phyloP scores from a whole-genome alignment of 179 eudicot genomes.

The Pouteria campechiana region DNA sequence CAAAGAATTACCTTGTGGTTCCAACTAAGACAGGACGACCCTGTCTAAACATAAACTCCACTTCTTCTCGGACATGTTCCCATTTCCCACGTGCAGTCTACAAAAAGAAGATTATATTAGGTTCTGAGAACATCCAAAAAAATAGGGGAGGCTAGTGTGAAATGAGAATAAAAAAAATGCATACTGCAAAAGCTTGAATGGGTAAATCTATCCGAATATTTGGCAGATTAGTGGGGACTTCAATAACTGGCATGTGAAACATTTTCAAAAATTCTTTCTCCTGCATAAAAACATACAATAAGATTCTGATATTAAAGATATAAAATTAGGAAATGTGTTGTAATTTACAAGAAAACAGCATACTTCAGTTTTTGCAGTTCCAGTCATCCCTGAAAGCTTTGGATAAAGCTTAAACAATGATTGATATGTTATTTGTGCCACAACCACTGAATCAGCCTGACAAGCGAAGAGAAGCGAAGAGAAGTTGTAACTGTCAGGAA shows the following conservation, averaged over 20 bases:
- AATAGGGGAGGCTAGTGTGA: not conserved
- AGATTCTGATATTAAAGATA: not conserved
- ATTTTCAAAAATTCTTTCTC: conserved; percentile 97
- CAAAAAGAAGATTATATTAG: conserved; percentile 10
- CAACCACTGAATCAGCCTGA: conserved; percentile 92
- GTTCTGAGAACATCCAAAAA: conserved; percentile 5
- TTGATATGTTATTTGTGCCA: conserved; percentile 98
- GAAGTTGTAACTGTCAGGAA: not conserved
- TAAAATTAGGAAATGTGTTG: not conserved
- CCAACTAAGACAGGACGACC: conserved; percentile 99
- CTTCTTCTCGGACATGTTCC: conserved; percentile 72
- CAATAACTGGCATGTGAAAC: conserved; percentile 92
- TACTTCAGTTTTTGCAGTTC: conserved; percentile 99
- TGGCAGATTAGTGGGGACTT: conserved; percentile 91
- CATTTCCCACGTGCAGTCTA: conserved; percentile 95
- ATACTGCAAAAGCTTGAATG: conserved; percentile 90
- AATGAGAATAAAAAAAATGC: conserved; percentile 8
- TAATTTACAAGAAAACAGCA: conserved; percentile 3
- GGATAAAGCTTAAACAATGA: conserved; percentile 95
- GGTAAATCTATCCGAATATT: conserved; percentile 90
- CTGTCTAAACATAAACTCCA: conserved; percentile 64
- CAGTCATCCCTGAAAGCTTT: conserved; percentile 98
- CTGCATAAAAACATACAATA: conserved; percentile 27
- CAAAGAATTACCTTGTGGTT: conserved; percentile 64
- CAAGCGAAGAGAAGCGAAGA: conserved; percentile 5